These are phyloP conservation scores for Kodamaea fungicola DNA, from an alignment of 1,139 yeast genomes.

Conservation along the genomic window DNA sequence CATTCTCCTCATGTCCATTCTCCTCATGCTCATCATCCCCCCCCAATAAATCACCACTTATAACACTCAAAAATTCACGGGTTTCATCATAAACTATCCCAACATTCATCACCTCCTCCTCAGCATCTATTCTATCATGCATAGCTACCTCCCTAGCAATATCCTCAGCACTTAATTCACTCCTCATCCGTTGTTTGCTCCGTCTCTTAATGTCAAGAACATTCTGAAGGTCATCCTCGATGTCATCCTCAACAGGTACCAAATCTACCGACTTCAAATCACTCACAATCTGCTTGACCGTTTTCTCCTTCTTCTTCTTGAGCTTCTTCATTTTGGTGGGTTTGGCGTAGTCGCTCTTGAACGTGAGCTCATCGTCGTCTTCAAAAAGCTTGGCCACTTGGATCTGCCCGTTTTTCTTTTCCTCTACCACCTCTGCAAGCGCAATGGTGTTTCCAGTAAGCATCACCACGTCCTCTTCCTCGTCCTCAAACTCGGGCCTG, in stretches of 20 bases:
- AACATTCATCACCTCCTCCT: slow-evolving; percentile 18
- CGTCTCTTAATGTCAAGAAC: slow-evolving; percentile 40
- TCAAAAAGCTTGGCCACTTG: slow-evolving; percentile 19
- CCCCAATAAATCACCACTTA: slow-evolving; percentile 13
- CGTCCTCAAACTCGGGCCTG: slow-evolving; percentile 13
- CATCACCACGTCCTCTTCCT: slow-evolving; percentile 11
- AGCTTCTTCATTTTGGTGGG: slow-evolving; percentile 43
- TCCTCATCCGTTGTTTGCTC: slow-evolving; percentile 29
- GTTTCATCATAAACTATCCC: slow-evolving; percentile 56
- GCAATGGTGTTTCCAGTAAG: slow-evolving; percentile 12
- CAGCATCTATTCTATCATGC: slow-evolving; percentile 25
- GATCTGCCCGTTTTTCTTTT: slow-evolving; percentile 6
- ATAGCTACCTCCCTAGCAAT: slow-evolving; percentile 44
- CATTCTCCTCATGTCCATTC: slow-evolving; percentile 5
- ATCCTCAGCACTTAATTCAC: slow-evolving; percentile 38
- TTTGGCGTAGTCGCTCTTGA: slow-evolving; percentile 16
- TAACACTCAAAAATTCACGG: slow-evolving; percentile 49
- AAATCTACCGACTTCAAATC: slow-evolving; percentile 23
- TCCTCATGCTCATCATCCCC: slow-evolving; percentile 3
- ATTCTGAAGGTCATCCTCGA: slow-evolving; percentile 43
- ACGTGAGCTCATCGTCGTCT: slow-evolving; percentile 18
- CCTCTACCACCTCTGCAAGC: slow-evolving; percentile 13
- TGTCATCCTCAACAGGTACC: slow-evolving; percentile 24
- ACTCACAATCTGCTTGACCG: slow-evolving; percentile 25
- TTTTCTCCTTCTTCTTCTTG: slow-evolving; percentile 10